Conservation (phyloP, 257 asterid species). For the Rauvolfia tetraphylla region DNA sequence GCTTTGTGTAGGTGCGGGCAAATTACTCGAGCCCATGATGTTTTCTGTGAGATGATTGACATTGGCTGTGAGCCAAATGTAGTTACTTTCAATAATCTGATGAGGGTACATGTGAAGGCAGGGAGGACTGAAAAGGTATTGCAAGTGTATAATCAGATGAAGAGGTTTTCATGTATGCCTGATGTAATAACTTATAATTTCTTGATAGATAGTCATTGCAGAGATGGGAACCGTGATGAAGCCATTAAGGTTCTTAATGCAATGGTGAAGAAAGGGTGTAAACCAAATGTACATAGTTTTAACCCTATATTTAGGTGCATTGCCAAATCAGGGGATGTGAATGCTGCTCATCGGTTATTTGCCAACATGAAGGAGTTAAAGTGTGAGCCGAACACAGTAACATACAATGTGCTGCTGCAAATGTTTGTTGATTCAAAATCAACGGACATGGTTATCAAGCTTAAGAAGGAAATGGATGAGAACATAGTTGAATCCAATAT, state of each 20-base stretch:
- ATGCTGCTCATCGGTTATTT: constrained; percentile 71
- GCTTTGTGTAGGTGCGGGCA: constrained; percentile 88
- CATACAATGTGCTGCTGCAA: constrained; percentile 77
- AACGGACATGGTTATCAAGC: constrained; percentile 80
- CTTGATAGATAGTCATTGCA: constrained; percentile 73
- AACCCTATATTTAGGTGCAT: constrained; percentile 78
- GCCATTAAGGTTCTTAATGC: constrained; percentile 65
- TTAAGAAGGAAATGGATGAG: constrained; percentile 79
- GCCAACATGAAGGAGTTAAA: constrained; percentile 69
- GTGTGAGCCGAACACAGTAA: constrained; percentile 59
- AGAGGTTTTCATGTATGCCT: constrained; percentile 61
- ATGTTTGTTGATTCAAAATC: constrained; percentile 78
- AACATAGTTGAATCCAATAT: constrained; percentile 74
- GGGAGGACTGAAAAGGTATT: constrained; percentile 85
- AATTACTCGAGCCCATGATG: constrained; percentile 83
- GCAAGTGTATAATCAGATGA: constrained; percentile 87
- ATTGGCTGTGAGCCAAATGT: constrained; percentile 67
- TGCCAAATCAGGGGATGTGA: constrained; percentile 62
- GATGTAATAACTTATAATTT: constrained; percentile 78
- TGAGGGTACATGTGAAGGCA: constrained; percentile 88
- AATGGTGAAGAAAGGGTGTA: constrained; percentile 67
- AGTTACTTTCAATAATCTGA: constrained; percentile 71
- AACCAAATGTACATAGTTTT: constrained; percentile 56
- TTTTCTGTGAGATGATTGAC: constrained; percentile 83
- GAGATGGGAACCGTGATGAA: constrained; percentile 67